phyloP scores from a whole-genome alignment of 2,329 filamentous ascomycete genomes.

The Apiospora rasikravindrae region DNA sequence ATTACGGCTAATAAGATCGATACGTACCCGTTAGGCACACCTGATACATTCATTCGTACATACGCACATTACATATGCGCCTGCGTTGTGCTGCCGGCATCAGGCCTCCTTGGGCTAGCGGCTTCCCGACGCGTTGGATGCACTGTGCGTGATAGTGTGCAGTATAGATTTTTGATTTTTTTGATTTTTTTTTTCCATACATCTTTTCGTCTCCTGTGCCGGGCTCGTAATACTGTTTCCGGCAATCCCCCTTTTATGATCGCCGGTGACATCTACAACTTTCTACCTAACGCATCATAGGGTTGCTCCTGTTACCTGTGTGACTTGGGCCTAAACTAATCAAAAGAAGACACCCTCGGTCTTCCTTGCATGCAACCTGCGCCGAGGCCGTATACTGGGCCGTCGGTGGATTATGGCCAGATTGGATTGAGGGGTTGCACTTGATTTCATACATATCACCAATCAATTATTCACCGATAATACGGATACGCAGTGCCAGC shows the following conservation, averaged over 20 bases:
- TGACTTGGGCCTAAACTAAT: neutral
- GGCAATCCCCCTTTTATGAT: neutral
- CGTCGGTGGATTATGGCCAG: conserved; percentile 9
- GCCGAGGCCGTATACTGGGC: neutral
- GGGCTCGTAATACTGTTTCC: neutral
- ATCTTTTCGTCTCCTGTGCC: neutral
- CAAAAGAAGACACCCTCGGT: neutral
- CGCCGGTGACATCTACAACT: neutral
- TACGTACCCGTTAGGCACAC: neutral
- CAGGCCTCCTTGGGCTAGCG: conserved; percentile 22
- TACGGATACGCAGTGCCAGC: conserved; percentile 2
- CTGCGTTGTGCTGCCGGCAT: conserved; percentile 18
- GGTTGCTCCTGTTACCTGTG: neutral
- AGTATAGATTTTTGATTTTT: too few relatives aligned
- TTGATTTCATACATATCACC: neutral
- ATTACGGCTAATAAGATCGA: conserved; percentile 14
- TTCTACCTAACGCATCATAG: neutral
- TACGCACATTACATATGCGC: conserved; percentile 19
- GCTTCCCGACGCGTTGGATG: conserved; percentile 25
- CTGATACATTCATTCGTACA: conserved; percentile 16
- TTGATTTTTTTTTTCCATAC: too few relatives aligned
- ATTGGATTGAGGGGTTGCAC: conserved; percentile 12
- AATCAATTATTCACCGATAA: neutral
- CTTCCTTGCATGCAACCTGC: conserved; percentile 14
- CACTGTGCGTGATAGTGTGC: conserved; percentile 18